Conservation (phyloP, 192 early-diverging fungal genomes). For the Gamsiella multidivaricata region DNA sequence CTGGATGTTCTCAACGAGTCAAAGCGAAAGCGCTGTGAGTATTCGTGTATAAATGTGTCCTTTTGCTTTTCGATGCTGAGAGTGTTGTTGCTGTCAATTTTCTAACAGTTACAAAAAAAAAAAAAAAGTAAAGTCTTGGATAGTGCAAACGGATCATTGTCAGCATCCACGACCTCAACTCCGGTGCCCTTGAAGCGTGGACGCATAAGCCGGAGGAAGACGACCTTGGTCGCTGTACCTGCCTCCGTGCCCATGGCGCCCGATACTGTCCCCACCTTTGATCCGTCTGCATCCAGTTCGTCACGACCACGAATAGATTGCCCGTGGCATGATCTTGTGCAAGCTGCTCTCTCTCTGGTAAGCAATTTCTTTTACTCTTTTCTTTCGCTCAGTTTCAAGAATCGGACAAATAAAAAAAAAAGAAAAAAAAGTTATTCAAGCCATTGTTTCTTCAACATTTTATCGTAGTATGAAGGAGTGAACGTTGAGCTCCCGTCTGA, state of each 20-base stretch:
- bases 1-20: not conserved
- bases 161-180: constrained; percentile 13
- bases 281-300: constrained; percentile 1
- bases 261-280: constrained; percentile 5
- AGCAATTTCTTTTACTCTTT: constrained; percentile 5
- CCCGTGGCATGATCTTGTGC: constrained; percentile 33
- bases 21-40: constrained; percentile 1
- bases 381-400: constrained; percentile 12
- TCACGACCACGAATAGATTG: constrained; percentile 27
- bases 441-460: constrained; percentile 10
- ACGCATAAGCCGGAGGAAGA: constrained; percentile 7
- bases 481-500: constrained; percentile 23
- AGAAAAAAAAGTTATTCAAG: too few species aligned
- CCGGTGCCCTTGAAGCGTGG: constrained; percentile 17
- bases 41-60: too few species aligned
- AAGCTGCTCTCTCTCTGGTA: constrained; percentile 21
- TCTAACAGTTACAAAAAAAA: constrained; percentile 1
- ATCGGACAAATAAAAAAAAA: constrained; percentile 4
- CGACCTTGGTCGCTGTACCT: constrained; percentile 1
- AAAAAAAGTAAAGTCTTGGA: too few species aligned
- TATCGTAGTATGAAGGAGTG: constrained; percentile 22
- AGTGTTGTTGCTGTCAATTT: not conserved
- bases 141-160: constrained; percentile 8
- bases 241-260: constrained; percentile 1
- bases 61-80: too few species aligned